Evolutionary conservation across 768 basidiomycete species (phyloP), one percentile per base, ranked within the genome.

Genomic region (Lactarius quietus): DNA sequence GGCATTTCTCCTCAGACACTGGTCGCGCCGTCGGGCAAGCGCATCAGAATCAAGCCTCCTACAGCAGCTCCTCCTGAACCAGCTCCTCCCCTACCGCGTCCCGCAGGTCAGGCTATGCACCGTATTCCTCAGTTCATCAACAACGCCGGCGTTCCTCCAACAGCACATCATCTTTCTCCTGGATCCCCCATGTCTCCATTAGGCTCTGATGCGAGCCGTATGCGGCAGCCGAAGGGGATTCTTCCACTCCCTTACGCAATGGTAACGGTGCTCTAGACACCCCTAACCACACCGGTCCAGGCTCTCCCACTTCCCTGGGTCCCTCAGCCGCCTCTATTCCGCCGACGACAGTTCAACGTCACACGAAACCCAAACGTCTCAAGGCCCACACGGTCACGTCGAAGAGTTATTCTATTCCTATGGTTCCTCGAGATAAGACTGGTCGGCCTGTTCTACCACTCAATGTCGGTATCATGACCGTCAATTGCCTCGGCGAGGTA

Each of bases 391-490:
- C 88, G 1, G 88, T 94, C 36, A 88, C 87, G 3, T 86, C 86
- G 69, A 89, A 87, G 75, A 88, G 81, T 73, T 87, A 82, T 70
- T 88, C 84, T 70, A 92, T 94, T 57, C 91, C 92, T 0, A 84
- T 84, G 69, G 88, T 94, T 2, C 89, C 90, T 2, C 82, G 92
- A 8, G 89, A 92, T 70, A 87, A 84, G 73, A 79, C 79, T 51
- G 85, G 85, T 4, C 83, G 83, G 53, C 90, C 91, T 0, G 81
- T 89, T 75, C 76, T 94, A 6, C 92, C 92, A 0, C 76, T 93
- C 36, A 89, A 86, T 70, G 90, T 93, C 20, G 92, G 92, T 36
- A 93, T 93, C 73, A 92, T 93, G 89, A 91, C 89, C 1, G 86
- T 94, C 29, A 80, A 87, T 63, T 84, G 72, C 65, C 78, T 94